phyloP scores from a whole-genome alignment of 805 yeast species.

The Yamadazyma paraphyllophila region DNA sequence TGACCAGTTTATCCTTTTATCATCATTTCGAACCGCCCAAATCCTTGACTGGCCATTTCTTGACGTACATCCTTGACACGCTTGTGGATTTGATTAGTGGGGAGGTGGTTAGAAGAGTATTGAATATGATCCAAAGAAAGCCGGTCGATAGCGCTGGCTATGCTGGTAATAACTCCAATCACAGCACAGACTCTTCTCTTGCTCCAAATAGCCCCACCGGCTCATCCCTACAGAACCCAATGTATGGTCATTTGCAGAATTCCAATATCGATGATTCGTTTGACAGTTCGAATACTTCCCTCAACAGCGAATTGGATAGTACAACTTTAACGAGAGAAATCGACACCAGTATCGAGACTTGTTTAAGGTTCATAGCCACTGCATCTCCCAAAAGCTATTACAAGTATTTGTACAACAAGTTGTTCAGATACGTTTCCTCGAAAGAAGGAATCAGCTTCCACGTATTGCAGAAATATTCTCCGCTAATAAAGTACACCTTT shows the following conservation, averaged over 20 bases:
- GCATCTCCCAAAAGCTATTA: slow-evolving; percentile 35
- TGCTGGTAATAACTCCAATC: background rate
- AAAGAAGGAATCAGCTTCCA: slow-evolving; percentile 26
- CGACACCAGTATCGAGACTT: slow-evolving; percentile 30
- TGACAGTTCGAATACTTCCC: background rate
- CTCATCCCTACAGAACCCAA: background rate
- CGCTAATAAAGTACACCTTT: slow-evolving; percentile 32
- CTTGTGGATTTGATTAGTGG: slow-evolving; percentile 30
- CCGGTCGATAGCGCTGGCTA: slow-evolving; percentile 14
- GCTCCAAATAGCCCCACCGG: background rate
- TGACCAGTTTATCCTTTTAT: slow-evolving; percentile 24
- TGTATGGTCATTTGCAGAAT: background rate
- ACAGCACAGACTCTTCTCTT: background rate
- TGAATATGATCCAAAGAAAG: slow-evolving; percentile 24
- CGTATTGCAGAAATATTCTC: slow-evolving; percentile 29
- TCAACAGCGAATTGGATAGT: background rate
- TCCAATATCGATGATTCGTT: slow-evolving; percentile 1
- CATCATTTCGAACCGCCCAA: slow-evolving; percentile 30
- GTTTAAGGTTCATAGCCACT: slow-evolving; percentile 34
- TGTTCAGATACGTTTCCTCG: slow-evolving; percentile 21
- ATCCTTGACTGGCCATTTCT: slow-evolving; percentile 18
- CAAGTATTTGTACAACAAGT: slow-evolving; percentile 21
- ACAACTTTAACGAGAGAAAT: slow-evolving; percentile 21
- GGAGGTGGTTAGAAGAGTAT: slow-evolving; percentile 25
- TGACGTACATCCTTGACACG: slow-evolving; percentile 25